phyloP scores from a whole-genome alignment of 169 alveolate species.

The Babesia ovis region DNA sequence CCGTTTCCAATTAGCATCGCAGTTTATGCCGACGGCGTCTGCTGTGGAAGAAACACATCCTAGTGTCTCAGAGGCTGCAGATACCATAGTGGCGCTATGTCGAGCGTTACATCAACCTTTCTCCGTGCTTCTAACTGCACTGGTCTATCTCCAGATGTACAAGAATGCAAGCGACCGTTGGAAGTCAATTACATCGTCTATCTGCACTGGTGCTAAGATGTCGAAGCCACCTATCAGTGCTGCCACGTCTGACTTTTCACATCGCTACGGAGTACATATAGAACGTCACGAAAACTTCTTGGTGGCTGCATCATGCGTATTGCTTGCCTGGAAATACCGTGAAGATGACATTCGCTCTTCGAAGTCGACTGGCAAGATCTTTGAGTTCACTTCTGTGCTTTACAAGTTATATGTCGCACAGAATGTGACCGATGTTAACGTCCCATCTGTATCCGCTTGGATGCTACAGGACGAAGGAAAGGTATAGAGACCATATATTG shows the following conservation, averaged over 20 bases:
- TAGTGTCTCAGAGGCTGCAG: conserved; percentile 14
- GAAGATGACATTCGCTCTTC: conserved; percentile 52
- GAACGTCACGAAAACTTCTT: conserved; percentile 53
- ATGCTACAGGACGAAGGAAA: conserved; percentile 63
- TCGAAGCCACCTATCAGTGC: neutral
- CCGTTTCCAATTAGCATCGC: conserved; percentile 29
- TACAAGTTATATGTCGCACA: conserved; percentile 60
- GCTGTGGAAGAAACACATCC: neutral
- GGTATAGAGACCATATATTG: conserved; percentile 7
- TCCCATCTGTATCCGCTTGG: conserved; percentile 62
- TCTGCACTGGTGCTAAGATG: neutral
- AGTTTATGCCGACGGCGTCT: neutral
- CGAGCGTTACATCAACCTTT: conserved; percentile 24
- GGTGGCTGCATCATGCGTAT: conserved; percentile 58
- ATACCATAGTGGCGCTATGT: conserved; percentile 46
- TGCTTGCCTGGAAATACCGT: conserved; percentile 68
- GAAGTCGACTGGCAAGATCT: conserved; percentile 42
- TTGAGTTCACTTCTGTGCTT: conserved; percentile 39
- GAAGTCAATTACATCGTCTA: neutral
- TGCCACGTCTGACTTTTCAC: neutral
- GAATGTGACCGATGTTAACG: neutral
- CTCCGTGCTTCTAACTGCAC: conserved; percentile 47
- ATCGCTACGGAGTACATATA: neutral
- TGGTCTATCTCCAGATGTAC: conserved; percentile 61
- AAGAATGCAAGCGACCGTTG: conserved; percentile 57